These are phyloP conservation scores for Lagerstroemia speciosa DNA, from an alignment of 345 rosid genomes.

Conservation along the genomic window DNA sequence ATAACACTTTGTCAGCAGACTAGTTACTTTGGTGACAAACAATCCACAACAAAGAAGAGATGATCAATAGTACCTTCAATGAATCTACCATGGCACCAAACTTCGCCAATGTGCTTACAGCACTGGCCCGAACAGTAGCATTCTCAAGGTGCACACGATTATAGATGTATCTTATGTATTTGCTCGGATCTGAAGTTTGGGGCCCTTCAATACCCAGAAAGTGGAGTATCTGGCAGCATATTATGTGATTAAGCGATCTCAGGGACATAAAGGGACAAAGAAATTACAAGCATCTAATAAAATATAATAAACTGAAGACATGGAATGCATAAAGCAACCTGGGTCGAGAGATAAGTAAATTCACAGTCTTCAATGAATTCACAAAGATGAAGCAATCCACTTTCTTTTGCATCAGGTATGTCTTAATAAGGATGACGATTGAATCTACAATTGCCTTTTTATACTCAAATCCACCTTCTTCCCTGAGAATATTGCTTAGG, in stretches of 20 bases:
- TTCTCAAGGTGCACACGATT: constrained; percentile 98
- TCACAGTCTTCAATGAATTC: constrained; percentile 99
- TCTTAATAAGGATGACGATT: constrained; percentile 86
- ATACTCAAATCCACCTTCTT: constrained; percentile 99
- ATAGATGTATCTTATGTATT: constrained; percentile 88
- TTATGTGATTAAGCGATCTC: neutral
- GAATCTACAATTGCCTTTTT: constrained; percentile 97
- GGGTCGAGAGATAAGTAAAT: constrained; percentile 95
- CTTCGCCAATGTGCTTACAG: constrained; percentile 91
- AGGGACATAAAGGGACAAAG: neutral
- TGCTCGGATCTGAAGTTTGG: constrained; percentile 86
- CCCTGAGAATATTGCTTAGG: constrained; percentile 92
- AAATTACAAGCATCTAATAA: neutral
- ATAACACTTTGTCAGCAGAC: neutral
- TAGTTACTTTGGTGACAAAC: neutral
- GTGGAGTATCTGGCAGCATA: constrained; percentile 64
- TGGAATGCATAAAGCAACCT: constrained; percentile 39
- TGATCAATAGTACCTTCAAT: constrained; percentile 49
- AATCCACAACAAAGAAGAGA: neutral
- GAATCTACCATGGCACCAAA: constrained; percentile 90
- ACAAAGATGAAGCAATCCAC: constrained; percentile 94
- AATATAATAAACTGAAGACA: neutral
- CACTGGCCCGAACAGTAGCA: constrained; percentile 95
- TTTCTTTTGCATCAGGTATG: constrained; percentile 98
- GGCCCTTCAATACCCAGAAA: constrained; percentile 98